Base-by-base conservation (phyloP, 768 basidiomycete genomes). In the Psilocybe cubensis region DNA sequence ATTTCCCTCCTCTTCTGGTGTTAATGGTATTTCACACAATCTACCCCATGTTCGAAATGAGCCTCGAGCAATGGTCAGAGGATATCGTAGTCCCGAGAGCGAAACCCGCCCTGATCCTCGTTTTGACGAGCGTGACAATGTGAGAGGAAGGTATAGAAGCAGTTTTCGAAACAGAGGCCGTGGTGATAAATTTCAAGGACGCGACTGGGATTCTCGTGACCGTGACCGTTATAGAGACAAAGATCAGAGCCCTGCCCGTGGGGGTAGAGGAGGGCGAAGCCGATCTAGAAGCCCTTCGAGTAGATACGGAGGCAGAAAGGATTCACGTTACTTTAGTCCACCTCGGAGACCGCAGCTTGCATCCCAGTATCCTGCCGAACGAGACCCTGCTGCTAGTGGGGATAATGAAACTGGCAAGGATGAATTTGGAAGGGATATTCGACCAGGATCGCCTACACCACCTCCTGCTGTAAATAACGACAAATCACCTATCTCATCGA, bases 361-460 rank as follows among this genome's bases (percentile, higher is more conserved):
- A 42, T 66, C 72, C 54, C 66, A 74, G 27, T 63, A 64, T 52
- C 25, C 70, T 53, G 65, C 62, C 42, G 54, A 66, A 48, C 66
- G 64, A 51, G 68, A 61, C 61, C 59, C 70, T 64, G 63, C 69
- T 54, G 54, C 66, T 49, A 63, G 65, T 38, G 29, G 66, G 21
- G 61, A 54, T 44, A 60, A 65, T 67, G 67, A 61, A 61, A 50
- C 74, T n/a, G 85, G 76, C 56, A 91, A 86, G 72, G 91, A 94
- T 81, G 91, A 94, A 72, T 94, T 94, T 72, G 91, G 92, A 63
- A 86, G 92, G 65, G 91, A 93, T 69, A 80, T 92, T 67, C 81
- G 91, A 64, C 74, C 82, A 31, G 72, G 75, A 40, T 85, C 89
- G 35, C 76, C 81, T 44, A 68, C 68, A 20, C 64, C 63, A 21